Evolutionary conservation across 78 protist genomes (phyloP).

Genomic region (Blattamonas nauphoetae): DNA sequence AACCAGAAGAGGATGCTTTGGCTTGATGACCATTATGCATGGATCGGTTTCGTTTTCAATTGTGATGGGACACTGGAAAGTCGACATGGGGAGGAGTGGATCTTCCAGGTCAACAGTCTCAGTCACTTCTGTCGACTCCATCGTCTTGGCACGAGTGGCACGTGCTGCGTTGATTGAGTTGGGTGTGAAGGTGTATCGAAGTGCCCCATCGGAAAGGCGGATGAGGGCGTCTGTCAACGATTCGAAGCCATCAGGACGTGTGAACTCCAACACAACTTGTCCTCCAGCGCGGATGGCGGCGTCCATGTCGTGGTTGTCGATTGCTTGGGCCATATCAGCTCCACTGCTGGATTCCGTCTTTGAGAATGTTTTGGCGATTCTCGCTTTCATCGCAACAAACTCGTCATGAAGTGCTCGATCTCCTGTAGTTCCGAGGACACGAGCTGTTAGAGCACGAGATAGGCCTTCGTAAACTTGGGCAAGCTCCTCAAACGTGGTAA

Average conservation of each 20-base stretch:
- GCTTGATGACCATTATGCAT: not conserved
- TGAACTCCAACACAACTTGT: not conserved
- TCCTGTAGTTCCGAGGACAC: not conserved
- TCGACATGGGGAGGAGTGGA: too few species aligned
- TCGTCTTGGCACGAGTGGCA: not conserved
- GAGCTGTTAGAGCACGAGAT: not conserved
- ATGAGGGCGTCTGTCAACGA: not conserved
- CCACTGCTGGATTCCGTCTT: not conserved
- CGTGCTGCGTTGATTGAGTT: not conserved
- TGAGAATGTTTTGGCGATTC: not conserved
- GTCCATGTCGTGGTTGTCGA: not conserved
- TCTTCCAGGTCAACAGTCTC: not conserved
- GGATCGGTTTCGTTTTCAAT: not conserved
- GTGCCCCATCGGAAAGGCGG: not conserved
- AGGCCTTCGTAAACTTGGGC: not conserved
- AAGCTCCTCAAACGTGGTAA: not conserved
- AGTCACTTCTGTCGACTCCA: not conserved
- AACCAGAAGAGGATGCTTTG: not conserved
- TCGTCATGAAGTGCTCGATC: not conserved
- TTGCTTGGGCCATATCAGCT: not conserved
- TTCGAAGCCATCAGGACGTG: not conserved
- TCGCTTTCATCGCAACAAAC: not conserved
- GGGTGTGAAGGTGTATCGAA: not conserved
- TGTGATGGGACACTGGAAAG: not conserved
- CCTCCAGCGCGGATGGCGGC: not conserved